Conservation (phyloP, 768 basidiomycete species). For the Psilocybe cubensis region DNA sequence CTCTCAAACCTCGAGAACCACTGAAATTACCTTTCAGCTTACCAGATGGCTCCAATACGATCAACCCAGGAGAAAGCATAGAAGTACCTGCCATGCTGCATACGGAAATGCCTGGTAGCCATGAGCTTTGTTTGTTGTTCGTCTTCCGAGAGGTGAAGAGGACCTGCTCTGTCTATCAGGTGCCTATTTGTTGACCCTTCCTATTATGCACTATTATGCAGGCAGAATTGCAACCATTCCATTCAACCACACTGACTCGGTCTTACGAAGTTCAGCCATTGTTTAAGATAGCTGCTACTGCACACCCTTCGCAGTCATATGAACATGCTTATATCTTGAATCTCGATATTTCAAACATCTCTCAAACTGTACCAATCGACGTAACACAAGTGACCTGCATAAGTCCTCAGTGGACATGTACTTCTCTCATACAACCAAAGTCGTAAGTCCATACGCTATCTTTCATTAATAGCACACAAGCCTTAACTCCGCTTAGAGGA, state of each 20-base stretch:
- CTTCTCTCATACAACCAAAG: slow-evolving; percentile 34
- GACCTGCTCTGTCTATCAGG: background rate
- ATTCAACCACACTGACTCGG: slow-evolving; percentile 56
- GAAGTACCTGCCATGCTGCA: slow-evolving; percentile 60
- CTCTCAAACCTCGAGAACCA: slow-evolving; percentile 51
- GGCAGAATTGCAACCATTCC: slow-evolving; percentile 55
- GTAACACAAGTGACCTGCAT: slow-evolving; percentile 64
- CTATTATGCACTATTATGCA: slow-evolving; percentile 34
- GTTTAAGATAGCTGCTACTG: slow-evolving; percentile 53
- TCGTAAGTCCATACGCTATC: slow-evolving; percentile 43
- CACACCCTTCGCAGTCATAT: slow-evolving; percentile 51
- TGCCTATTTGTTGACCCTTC: slow-evolving; percentile 1
- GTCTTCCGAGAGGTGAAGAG: slow-evolving; percentile 29
- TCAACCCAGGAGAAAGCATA: slow-evolving; percentile 49
- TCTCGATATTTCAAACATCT: slow-evolving; percentile 59
- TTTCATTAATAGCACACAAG: slow-evolving; percentile 6
- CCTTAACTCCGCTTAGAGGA: slow-evolving; percentile 33
- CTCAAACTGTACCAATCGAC: slow-evolving; percentile 40
- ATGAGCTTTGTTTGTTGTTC: slow-evolving; percentile 64
- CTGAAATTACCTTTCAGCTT: slow-evolving; percentile 43
- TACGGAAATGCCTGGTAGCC: slow-evolving; percentile 47
- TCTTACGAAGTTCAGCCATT: slow-evolving; percentile 63
- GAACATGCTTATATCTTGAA: slow-evolving; percentile 57
- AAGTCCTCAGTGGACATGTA: slow-evolving; percentile 72
- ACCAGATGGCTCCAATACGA: slow-evolving; percentile 29